These are phyloP conservation scores for Alternaria sp. DNA, from an alignment of 2,329 filamentous ascomycete species.

Conservation along the genomic window DNA sequence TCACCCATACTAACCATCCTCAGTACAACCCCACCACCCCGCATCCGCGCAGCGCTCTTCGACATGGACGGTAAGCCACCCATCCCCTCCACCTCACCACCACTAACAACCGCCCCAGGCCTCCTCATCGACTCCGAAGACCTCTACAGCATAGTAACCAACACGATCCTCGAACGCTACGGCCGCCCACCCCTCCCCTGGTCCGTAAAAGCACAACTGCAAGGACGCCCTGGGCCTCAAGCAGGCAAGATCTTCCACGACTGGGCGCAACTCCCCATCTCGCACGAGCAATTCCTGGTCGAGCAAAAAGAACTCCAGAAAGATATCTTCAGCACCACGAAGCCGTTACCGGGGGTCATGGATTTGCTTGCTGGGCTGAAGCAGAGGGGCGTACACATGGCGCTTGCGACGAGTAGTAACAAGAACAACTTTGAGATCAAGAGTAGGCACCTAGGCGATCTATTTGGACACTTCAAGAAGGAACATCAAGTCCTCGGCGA, in stretches of 20 bases:
- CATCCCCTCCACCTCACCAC: not conserved
- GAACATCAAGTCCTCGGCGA: conserved; percentile 84
- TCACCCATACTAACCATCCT: not conserved
- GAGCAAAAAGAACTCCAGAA: conserved; percentile 70
- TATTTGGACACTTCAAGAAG: conserved; percentile 69
- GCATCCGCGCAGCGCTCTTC: conserved; percentile 89
- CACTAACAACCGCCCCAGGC: conserved; percentile 41
- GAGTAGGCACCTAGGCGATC: conserved; percentile 61
- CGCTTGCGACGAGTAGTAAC: conserved; percentile 83
- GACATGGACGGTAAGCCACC: conserved; percentile 80
- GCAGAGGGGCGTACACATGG: conserved; percentile 72
- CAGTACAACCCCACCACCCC: conserved; percentile 60
- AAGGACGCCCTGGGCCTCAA: conserved; percentile 66
- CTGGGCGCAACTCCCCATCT: conserved; percentile 87
- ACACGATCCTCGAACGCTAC: conserved; percentile 79
- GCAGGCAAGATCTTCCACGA: conserved; percentile 70
- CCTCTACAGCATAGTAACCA: conserved; percentile 81
- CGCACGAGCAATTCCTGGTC: conserved; percentile 68
- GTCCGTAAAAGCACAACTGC: conserved; percentile 89
- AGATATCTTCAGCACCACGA: conserved; percentile 73
- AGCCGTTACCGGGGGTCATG: conserved; percentile 78
- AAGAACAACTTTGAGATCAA: conserved; percentile 77
- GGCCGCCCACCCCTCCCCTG: conserved; percentile 78
- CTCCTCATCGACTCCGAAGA: conserved; percentile 95
- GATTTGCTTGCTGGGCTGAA: conserved; percentile 69